A percentile compares a stretch with the other conserved stretches of the same genome.
Evolutionary conservation across 306 rosid species (phyloP).

Genomic region (Malus domestica): DNA sequence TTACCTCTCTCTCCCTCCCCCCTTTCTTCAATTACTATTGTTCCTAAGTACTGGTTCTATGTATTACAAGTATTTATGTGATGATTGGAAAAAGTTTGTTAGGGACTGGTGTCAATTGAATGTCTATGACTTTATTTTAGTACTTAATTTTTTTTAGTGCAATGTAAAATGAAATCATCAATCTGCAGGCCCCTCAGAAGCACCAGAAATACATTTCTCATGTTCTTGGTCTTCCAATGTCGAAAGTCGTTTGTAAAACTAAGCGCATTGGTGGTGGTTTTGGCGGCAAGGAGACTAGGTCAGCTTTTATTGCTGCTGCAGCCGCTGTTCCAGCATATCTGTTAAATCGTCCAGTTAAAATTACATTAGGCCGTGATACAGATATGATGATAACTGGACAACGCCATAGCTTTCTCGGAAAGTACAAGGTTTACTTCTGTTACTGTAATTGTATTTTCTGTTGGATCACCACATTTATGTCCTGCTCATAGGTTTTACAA

Average conservation of each 20-base stretch:
- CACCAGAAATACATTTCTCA: slow-evolving; percentile 81
- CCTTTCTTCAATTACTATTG: neutral
- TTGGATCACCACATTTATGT: neutral
- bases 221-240: slow-evolving; percentile 92
- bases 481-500: neutral
- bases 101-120: neutral
- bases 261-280: slow-evolving; percentile 97
- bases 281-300: slow-evolving; percentile 97
- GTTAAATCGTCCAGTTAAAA: slow-evolving; percentile 71
- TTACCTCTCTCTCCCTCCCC: neutral
- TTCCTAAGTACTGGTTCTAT: neutral
- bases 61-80: neutral
- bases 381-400: slow-evolving; percentile 95
- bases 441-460: slow-evolving; percentile 8
- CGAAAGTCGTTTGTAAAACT: slow-evolving; percentile 91
- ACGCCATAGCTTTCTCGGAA: slow-evolving; percentile 93
- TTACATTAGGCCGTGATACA: slow-evolving; percentile 76
- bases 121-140: neutral
- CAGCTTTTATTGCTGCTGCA: slow-evolving; percentile 74
- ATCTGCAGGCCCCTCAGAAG: slow-evolving; percentile 84
- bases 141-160: neutral
- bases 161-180: slow-evolving; percentile 13
- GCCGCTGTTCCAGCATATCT: slow-evolving; percentile 87
- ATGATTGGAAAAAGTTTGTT: neutral
- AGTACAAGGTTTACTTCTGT: slow-evolving; percentile 60